These are phyloP conservation scores for Kalmusia sp. DNA, from an alignment of 2,329 filamentous ascomycete genomes.

Conservation along the genomic window DNA sequence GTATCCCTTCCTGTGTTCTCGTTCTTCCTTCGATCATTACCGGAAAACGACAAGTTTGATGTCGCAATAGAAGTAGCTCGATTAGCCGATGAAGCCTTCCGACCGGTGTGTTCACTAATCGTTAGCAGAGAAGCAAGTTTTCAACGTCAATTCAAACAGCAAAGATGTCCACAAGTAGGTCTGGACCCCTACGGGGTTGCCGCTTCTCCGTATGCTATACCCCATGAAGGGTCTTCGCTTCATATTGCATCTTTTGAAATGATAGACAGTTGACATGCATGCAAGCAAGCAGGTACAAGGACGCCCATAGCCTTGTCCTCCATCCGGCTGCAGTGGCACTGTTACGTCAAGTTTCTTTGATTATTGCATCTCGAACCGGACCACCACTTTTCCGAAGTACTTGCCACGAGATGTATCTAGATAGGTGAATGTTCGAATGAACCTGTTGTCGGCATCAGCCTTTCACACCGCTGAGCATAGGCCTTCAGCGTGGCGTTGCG, in stretches of 20 bases:
- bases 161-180: background rate
- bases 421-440: background rate
- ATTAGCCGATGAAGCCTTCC: background rate
- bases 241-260: background rate
- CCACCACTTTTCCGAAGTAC: background rate
- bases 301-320: background rate
- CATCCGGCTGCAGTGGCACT: background rate
- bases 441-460: background rate
- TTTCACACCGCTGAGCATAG: background rate
- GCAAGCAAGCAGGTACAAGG: background rate
- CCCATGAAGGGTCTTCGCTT: background rate
- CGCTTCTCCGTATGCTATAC: background rate
- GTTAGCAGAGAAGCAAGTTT: background rate
- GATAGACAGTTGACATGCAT: background rate
- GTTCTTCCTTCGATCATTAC: background rate
- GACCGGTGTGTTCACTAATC: slow-evolving; percentile 4
- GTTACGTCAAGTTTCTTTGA: background rate
- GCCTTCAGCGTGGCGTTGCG: background rate
- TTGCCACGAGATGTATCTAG: background rate
- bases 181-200: too few relatives aligned
- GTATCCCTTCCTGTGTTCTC: background rate
- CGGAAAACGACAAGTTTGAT: too few relatives aligned
- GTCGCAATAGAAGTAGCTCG: background rate
- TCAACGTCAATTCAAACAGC: background rate
- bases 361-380: slow-evolving; percentile 7